A percentile compares a stretch with the other conserved stretches of the same genome.
phyloP scores from a whole-genome alignment of 1,139 yeast species.

The Geotrichum citri-aurantii region DNA sequence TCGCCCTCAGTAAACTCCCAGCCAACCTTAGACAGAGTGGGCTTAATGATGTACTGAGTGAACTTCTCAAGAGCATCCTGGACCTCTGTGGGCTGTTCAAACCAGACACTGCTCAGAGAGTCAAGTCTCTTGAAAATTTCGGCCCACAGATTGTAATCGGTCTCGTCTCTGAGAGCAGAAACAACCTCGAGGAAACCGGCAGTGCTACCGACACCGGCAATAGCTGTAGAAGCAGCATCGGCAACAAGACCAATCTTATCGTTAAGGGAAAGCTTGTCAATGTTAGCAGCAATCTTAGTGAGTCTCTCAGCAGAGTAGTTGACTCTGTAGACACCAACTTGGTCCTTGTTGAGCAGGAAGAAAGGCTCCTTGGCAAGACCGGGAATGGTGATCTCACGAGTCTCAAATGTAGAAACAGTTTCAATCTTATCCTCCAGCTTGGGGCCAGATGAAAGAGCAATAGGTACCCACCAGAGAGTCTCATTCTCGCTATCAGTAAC shows the following conservation, averaged over 20 bases:
- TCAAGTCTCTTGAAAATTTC: constrained; percentile 47
- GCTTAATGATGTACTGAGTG: constrained; percentile 41
- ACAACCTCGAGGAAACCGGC: constrained; percentile 46
- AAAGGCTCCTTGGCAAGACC: constrained; percentile 30
- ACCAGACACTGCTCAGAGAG: constrained; percentile 45
- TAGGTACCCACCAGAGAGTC: constrained; percentile 73
- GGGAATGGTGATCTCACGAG: constrained; percentile 25
- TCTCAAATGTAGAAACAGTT: constrained; percentile 21
- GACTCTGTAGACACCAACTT: constrained; percentile 78
- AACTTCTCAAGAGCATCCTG: constrained; percentile 41
- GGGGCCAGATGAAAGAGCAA: constrained; percentile 40
- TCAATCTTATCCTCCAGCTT: constrained; percentile 36
- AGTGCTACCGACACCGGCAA: constrained; percentile 52
- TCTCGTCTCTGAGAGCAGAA: constrained; percentile 44
- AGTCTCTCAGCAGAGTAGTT: constrained; percentile 71
- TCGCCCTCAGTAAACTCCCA: constrained; percentile 36
- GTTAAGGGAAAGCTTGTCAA: constrained; percentile 61
- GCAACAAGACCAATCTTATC: constrained; percentile 85
- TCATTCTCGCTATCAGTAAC: constrained; percentile 43
- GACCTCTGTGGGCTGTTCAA: constrained; percentile 41
- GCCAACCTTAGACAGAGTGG: constrained; percentile 41
- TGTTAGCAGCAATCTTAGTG: constrained; percentile 66
- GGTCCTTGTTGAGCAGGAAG: constrained; percentile 75
- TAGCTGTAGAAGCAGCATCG: constrained; percentile 54
- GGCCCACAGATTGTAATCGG: constrained; percentile 59